These are phyloP conservation scores for Pleurotus ostreatus DNA, from an alignment of 768 basidiomycete genomes.

Conservation along the genomic window DNA sequence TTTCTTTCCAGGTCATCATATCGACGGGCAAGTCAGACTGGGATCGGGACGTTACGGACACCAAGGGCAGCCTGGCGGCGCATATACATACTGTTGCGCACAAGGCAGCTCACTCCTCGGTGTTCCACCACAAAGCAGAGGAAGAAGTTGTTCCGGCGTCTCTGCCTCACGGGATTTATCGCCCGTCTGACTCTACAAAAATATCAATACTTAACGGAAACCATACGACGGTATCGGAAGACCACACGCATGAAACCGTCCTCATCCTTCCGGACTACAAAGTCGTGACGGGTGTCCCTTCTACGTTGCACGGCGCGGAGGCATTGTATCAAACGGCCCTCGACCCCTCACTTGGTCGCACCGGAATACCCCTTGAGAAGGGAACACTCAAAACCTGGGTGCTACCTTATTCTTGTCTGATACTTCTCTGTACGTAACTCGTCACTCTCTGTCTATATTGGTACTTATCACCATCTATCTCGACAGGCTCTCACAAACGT, in stretches of 20 bases:
- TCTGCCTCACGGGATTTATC: conserved; percentile 52
- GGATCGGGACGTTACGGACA: conserved; percentile 75
- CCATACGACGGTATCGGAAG: conserved; percentile 66
- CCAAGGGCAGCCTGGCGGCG: conserved; percentile 66
- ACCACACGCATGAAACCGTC: conserved; percentile 66
- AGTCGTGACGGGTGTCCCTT: conserved; percentile 68
- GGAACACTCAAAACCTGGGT: conserved; percentile 64
- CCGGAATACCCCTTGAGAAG: conserved; percentile 38
- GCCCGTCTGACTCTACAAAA: conserved; percentile 46
- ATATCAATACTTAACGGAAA: conserved; percentile 83
- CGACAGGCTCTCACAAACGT: conserved; percentile 85
- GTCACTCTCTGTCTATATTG: background rate
- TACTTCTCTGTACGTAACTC: conserved; percentile 65
- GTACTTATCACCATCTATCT: background rate
- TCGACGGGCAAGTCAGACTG: conserved; percentile 91
- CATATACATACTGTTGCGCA: conserved; percentile 37
- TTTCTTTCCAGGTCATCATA: conserved; percentile 62
- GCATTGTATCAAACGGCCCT: conserved; percentile 64
- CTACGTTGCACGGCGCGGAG: conserved; percentile 61
- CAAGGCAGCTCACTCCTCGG: conserved; percentile 16
- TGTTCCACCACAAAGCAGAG: conserved; percentile 19
- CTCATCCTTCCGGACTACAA: conserved; percentile 93
- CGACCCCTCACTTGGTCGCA: conserved; percentile 51
- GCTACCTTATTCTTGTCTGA: conserved; percentile 85
- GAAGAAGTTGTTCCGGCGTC: conserved; percentile 13